phyloP scores from a whole-genome alignment of 768 basidiomycete genomes.

The Gymnopilus dilepis region DNA sequence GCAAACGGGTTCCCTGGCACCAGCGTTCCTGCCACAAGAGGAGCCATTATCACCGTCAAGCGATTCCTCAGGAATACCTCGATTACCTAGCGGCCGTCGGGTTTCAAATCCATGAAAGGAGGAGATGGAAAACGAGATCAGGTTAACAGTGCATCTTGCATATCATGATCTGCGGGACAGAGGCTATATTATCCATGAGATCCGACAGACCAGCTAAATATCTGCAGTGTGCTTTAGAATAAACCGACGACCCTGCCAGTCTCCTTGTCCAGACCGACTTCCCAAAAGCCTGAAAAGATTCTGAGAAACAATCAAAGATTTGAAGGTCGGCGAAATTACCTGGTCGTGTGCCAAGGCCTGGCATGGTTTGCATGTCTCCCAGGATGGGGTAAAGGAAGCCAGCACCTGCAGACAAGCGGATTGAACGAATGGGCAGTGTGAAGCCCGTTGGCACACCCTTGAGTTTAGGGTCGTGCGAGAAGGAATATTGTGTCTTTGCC shows the following conservation, averaged over 20 bases:
- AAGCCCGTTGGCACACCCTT: conserved; percentile 94
- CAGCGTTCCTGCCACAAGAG: conserved; percentile 13
- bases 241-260: conserved; percentile 85
- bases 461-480: conserved; percentile 91
- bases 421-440: conserved; percentile 88
- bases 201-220: not conserved
- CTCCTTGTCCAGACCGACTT: conserved; percentile 80
- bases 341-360: conserved; percentile 91
- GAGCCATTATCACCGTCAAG: conserved; percentile 11
- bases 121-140: too few species aligned
- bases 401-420: conserved; percentile 89
- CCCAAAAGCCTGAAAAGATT: conserved; percentile 75
- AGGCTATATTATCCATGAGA: not conserved
- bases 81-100: conserved; percentile 29
- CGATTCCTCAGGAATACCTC: conserved; percentile 20
- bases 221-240: conserved; percentile 54
- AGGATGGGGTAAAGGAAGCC: conserved; percentile 95
- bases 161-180: not conserved
- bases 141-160: too few species aligned
- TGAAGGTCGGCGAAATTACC: conserved; percentile 44
- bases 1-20: conserved; percentile 55
- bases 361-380: conserved; percentile 99
- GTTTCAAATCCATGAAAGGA: conserved; percentile 8
- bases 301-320: conserved; percentile 11
- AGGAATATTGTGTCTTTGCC: conserved; percentile 98